Conservation (phyloP, 768 basidiomycete species). For the Thelephora aurantiotincta region DNA sequence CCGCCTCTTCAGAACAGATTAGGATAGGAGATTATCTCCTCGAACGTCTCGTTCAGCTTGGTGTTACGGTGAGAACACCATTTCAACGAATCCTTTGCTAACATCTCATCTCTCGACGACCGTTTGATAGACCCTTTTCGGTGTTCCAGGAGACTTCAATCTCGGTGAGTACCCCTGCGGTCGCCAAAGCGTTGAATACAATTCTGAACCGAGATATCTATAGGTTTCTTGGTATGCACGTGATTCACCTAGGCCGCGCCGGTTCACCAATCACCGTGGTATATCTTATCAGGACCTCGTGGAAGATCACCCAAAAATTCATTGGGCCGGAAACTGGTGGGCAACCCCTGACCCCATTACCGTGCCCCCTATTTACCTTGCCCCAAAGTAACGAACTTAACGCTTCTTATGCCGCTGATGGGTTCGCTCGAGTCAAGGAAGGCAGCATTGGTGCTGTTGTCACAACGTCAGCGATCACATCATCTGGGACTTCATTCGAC, state of each 20-base stretch:
- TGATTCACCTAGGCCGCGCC: conserved; percentile 1
- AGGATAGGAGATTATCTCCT: conserved; percentile 48
- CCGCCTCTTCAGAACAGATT: conserved; percentile 23
- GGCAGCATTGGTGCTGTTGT: conserved; percentile 53
- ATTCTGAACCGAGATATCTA: neutral
- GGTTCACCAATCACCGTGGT: conserved; percentile 3
- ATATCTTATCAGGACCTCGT: conserved; percentile 49
- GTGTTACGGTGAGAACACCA: conserved; percentile 33
- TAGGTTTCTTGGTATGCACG: conserved; percentile 31
- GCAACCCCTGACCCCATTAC: neutral
- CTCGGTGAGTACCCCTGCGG: conserved; percentile 25
- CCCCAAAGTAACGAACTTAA: conserved; percentile 63
- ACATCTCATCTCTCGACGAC: neutral
- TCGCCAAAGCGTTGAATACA: neutral
- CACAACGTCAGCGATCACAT: conserved; percentile 45
- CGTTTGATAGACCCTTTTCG: conserved; percentile 54
- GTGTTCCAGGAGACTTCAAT: conserved; percentile 82
- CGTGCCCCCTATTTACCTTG: conserved; percentile 1
- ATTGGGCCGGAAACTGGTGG: conserved; percentile 84
- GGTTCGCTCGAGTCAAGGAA: conserved; percentile 81
- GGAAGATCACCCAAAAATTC: conserved; percentile 61
- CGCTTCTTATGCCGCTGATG: conserved; percentile 84
- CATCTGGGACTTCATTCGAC: neutral
- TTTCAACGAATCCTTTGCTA: neutral
- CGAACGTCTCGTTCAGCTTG: conserved; percentile 46